phyloP scores from a whole-genome alignment of 1,139 yeast genomes.

The Geotrichum cucujoidarum region DNA sequence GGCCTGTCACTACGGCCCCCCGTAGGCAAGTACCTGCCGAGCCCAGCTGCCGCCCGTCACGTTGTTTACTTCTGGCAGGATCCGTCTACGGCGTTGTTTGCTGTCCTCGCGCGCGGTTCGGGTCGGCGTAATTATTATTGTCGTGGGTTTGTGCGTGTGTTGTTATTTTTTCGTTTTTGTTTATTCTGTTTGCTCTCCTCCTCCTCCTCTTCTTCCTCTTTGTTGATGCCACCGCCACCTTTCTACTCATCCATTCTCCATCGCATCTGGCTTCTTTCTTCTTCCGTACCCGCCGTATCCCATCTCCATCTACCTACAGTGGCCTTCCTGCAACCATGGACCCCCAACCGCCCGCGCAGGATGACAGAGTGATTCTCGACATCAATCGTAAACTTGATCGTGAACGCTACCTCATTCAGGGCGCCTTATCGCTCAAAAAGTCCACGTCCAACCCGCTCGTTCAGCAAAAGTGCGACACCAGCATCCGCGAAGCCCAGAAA shows the following conservation, averaged over 20 bases:
- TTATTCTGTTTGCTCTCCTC: not conserved
- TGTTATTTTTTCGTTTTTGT: not conserved
- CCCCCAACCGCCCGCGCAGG: slow-evolving; percentile 15
- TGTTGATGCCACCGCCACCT: slow-evolving; percentile 11
- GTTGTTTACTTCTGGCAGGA: too few species aligned
- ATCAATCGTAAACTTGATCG: slow-evolving; percentile 79
- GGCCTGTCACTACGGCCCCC: too few species aligned
- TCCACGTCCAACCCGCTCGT: slow-evolving; percentile 75
- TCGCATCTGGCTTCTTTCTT: not conserved
- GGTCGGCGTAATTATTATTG: too few species aligned
- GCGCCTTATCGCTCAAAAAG: slow-evolving; percentile 74
- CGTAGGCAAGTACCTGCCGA: too few species aligned
- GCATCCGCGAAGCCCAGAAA: slow-evolving; percentile 84
- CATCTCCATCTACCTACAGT: not conserved
- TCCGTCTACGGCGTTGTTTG: too few species aligned
- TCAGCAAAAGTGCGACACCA: slow-evolving; percentile 85
- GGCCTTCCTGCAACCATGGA: slow-evolving; percentile 13
- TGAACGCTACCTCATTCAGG: slow-evolving; percentile 80
- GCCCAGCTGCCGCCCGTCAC: too few species aligned
- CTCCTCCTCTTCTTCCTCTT: not conserved
- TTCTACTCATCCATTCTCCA: not conserved
- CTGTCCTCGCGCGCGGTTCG: too few species aligned
- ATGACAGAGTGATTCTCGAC: slow-evolving; percentile 45
- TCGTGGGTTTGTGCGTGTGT: not conserved
- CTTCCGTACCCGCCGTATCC: not conserved